Base-by-base conservation (phyloP, 2,329 filamentous ascomycete genomes). In the Neophaeococcomyces aloes region DNA sequence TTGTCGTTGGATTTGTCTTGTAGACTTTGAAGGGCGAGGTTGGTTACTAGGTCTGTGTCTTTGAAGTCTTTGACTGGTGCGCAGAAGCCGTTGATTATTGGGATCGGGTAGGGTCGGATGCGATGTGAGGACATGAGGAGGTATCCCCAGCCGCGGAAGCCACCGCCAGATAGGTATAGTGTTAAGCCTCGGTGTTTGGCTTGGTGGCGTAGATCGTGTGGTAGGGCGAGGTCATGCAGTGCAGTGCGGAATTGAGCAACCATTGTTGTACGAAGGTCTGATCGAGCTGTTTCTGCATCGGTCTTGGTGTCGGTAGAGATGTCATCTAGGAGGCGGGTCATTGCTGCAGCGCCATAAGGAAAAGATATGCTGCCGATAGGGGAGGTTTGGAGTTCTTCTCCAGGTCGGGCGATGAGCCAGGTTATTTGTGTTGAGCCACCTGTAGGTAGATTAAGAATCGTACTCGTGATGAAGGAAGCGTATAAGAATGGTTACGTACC, bases 61-160 rank as follows among this genome's bases (percentile, higher is more conserved):
- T 70, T 63, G 55, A 89, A 84, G 52, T 77, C 75, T 81, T 93
- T 87, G 39, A 93, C 34, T 7, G 37, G 15, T 1, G 80, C 83
- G 7, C 70, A 75, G 62, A 91, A 94, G 2, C 83, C 81, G 49
- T 87, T 88, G 60, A 91, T 81, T 15, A 82, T 79, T 0, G 86
- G 77, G 19, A 94, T 83, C 0, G 88, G 88, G 59, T 94, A 95
- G 0, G 86, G 86, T 42, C 74, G 68, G 33, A 86, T 74, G 4
- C 69, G 63, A 55, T 89, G 83, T 52, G 76, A 74, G 58, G 83
- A 79, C 82, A 94, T 88, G 41, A 94, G 71, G 57, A 94, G 79
- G 61, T 86, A 93, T 5, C 87, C 88, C 70, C 93, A 94, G 13
- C 88, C 88, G 29, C 88, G 72, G 59, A 94, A 94, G 0, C 88